phyloP scores from a whole-genome alignment of 2,329 filamentous ascomycete species.

The Xylaria sp. region DNA sequence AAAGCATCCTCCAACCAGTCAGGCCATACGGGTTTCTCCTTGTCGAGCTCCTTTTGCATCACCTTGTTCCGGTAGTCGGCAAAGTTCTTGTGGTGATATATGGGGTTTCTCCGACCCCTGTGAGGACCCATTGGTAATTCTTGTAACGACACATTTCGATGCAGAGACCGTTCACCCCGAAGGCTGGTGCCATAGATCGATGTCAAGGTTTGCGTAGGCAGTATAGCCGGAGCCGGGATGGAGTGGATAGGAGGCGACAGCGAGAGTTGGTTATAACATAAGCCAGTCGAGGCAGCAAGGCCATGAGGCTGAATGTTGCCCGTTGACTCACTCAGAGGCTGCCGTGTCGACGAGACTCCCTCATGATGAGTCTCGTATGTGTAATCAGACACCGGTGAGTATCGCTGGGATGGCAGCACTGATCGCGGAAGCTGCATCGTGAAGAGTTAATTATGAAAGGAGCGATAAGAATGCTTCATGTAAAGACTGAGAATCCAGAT shows the following conservation, averaged over 20 bases:
- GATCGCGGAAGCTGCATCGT: conserved; percentile 41
- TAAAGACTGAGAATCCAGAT: conserved; percentile 31
- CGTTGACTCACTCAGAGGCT: conserved; percentile 48
- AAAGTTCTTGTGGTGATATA: conserved; percentile 58
- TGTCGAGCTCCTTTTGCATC: conserved; percentile 54
- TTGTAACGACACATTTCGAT: conserved; percentile 33
- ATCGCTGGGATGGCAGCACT: conserved; percentile 48
- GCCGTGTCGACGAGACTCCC: conserved; percentile 33
- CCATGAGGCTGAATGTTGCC: conserved; percentile 45
- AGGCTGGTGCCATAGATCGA: conserved; percentile 41
- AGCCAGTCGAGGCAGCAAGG: conserved; percentile 36
- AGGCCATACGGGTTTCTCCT: conserved; percentile 58
- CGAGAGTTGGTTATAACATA: conserved; percentile 41
- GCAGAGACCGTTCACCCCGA: conserved; percentile 31
- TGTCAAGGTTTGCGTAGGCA: conserved; percentile 48
- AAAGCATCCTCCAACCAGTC: conserved; percentile 61
- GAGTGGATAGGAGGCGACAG: conserved; percentile 39
- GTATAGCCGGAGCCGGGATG: conserved; percentile 40
- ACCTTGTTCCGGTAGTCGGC: conserved; percentile 61
- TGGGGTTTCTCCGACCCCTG: conserved; percentile 46
- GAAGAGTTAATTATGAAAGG: conserved; percentile 19
- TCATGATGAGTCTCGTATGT: conserved; percentile 41
- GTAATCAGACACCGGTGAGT: conserved; percentile 42
- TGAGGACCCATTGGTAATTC: conserved; percentile 32
- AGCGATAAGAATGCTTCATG: conserved; percentile 31